Conservation (phyloP, 2,329 filamentous ascomycete species). For the Aplosporella prunicola region DNA sequence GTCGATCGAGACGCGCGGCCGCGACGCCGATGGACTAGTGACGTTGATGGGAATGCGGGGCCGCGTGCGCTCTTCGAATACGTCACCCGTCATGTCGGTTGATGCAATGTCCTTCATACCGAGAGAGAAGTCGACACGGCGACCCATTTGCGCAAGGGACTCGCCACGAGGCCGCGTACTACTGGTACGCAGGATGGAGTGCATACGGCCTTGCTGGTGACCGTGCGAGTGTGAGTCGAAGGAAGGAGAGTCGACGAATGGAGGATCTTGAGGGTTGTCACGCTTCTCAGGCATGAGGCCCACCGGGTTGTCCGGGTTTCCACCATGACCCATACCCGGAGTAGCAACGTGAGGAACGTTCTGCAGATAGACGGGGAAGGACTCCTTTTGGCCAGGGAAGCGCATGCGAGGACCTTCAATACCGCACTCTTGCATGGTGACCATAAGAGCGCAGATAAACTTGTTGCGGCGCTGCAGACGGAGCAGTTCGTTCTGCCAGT, state of each 20-base stretch:
- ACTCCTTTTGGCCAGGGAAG: slow-evolving; percentile 56
- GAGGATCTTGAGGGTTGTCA: slow-evolving; percentile 26
- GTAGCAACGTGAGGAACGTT: slow-evolving; percentile 39
- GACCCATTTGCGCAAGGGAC: slow-evolving; percentile 48
- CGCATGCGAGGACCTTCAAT: slow-evolving; percentile 76
- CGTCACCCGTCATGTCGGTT: slow-evolving; percentile 53
- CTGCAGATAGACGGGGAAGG: slow-evolving; percentile 57
- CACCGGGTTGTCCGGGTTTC: slow-evolving; percentile 36
- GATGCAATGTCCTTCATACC: slow-evolving; percentile 53
- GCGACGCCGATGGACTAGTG: slow-evolving; percentile 20
- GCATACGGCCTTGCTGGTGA: slow-evolving; percentile 11
- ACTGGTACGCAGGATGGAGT: slow-evolving; percentile 45
- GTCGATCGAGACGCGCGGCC: slow-evolving; percentile 17
- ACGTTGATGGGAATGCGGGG: slow-evolving; percentile 34
- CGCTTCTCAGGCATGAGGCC: slow-evolving; percentile 20
- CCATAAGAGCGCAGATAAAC: slow-evolving; percentile 86
- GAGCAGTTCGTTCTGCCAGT: slow-evolving; percentile 89
- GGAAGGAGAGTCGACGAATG: slow-evolving; percentile 28
- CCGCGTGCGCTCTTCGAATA: slow-evolving; percentile 49
- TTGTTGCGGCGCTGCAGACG: slow-evolving; percentile 87
- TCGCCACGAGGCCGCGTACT: slow-evolving; percentile 46
- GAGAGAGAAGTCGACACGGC: slow-evolving; percentile 61
- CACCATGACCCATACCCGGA: slow-evolving; percentile 32
- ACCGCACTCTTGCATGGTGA: slow-evolving; percentile 70
- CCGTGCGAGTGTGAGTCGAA: slow-evolving; percentile 6